phyloP scores from a whole-genome alignment of 2,329 filamentous ascomycete genomes.

The Graphiopsis chlorocephala region DNA sequence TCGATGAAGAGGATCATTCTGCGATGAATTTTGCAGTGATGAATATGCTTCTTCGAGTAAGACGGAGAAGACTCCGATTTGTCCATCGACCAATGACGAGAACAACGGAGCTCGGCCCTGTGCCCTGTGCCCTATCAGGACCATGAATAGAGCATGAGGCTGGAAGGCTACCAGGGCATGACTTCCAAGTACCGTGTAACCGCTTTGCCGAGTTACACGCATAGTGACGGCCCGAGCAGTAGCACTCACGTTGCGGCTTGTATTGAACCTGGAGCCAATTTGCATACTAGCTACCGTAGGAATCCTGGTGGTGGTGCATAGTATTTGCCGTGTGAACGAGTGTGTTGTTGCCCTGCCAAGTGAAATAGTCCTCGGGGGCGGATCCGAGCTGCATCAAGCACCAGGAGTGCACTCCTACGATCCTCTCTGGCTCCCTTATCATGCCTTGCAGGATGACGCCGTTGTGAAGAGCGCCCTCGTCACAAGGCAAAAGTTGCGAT shows the following conservation, averaged over 20 bases:
- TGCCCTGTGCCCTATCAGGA: background rate
- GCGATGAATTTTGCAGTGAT: background rate
- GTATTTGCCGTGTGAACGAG: background rate
- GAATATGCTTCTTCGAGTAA: background rate
- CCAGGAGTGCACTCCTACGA: background rate
- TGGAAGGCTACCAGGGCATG: background rate
- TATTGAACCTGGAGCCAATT: background rate
- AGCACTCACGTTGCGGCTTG: background rate
- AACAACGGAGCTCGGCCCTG: background rate
- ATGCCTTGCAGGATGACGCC: background rate
- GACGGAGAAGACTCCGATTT: background rate
- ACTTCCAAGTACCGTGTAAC: background rate
- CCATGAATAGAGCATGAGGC: background rate
- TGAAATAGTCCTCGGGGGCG: background rate
- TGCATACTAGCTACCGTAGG: background rate
- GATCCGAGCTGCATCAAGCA: background rate
- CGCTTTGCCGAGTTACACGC: background rate
- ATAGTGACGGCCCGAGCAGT: background rate
- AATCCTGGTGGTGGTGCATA: background rate
- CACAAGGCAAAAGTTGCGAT: background rate
- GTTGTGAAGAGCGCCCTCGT: background rate
- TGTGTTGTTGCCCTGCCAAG: background rate
- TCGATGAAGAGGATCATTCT: background rate
- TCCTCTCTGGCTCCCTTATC: too few species aligned
- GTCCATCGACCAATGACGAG: background rate